A percentile compares a stretch with the other conserved stretches of the same genome.
Conservation (phyloP, 164 flowering plant genomes). For the Dillenia suffruticosa region DNA sequence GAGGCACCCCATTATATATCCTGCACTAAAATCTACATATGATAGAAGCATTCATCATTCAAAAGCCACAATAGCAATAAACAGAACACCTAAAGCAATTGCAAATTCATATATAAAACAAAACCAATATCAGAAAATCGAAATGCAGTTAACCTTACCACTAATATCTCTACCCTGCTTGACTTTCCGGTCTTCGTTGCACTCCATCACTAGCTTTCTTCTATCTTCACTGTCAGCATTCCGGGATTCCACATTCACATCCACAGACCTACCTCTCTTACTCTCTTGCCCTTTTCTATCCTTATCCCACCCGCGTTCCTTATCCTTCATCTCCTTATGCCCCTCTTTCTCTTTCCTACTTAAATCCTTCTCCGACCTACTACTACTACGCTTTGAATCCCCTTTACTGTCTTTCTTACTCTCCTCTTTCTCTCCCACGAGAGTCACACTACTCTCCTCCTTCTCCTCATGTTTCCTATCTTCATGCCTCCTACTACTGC, state of each 20-base stretch:
- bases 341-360: conserved; percentile 35
- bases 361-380: conserved; percentile 38
- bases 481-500: conserved; percentile 41
- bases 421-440: conserved; percentile 28
- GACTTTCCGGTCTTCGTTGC: conserved; percentile 24
- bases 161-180: conserved; percentile 35
- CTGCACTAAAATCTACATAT: too few relatives aligned
- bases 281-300: conserved; percentile 35
- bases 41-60: too few relatives aligned
- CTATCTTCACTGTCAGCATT: conserved; percentile 19
- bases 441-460: conserved; percentile 18
- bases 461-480: conserved; percentile 25
- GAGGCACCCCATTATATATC: too few relatives aligned
- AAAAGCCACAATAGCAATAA: too few relatives aligned
- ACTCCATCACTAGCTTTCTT: conserved; percentile 29
- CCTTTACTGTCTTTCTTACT: conserved; percentile 26
- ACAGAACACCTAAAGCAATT: too few relatives aligned
- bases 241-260: conserved; percentile 4
- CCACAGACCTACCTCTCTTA: conserved; percentile 20
- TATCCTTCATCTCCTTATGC: conserved; percentile 36
- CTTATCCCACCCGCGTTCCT: conserved; percentile 36
- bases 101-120: too few relatives aligned
- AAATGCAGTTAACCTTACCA: conserved; percentile 44
- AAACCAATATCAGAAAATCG: too few relatives aligned
- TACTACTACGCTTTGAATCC: conserved; percentile 29